Evolutionary conservation across 1,284 basidiomycete species (phyloP).

Genomic region (Sparassis latifolia): DNA sequence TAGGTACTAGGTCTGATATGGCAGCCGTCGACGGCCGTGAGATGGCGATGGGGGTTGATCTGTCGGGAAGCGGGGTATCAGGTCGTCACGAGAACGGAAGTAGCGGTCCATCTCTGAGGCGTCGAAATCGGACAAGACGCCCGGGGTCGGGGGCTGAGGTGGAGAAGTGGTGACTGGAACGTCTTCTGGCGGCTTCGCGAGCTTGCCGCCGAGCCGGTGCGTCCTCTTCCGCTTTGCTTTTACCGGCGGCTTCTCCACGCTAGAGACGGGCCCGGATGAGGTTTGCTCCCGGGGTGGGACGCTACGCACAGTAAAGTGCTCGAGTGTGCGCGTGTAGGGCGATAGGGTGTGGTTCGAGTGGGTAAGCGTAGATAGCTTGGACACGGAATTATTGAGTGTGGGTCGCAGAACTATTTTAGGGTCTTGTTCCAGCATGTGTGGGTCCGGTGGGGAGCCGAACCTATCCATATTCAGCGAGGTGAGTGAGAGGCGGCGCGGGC

Average conservation of each 20-base stretch:
- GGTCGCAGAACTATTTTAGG: constrained; percentile 69
- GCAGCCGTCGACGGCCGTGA: constrained; percentile 22
- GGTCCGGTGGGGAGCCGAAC: constrained; percentile 35
- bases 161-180: constrained; percentile 10
- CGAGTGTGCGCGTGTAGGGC: constrained; percentile 82
- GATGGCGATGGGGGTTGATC: constrained; percentile 18
- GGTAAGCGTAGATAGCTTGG: constrained; percentile 78
- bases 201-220: constrained; percentile 56
- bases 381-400: constrained; percentile 65
- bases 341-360: constrained; percentile 87
- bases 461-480: constrained; percentile 35
- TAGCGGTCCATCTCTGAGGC: constrained; percentile 72
- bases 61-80: constrained; percentile 23
- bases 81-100: constrained; percentile 51
- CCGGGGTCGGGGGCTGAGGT: constrained; percentile 25
- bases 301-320: constrained; percentile 86
- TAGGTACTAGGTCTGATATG: constrained; percentile 14
- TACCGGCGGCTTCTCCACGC: constrained; percentile 42
- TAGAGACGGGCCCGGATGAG: constrained; percentile 20
- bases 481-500: constrained; percentile 21
- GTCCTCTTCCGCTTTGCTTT: constrained; percentile 77
- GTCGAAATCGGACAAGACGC: constrained; percentile 55
- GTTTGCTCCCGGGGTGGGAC: constrained; percentile 54
- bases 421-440: constrained; percentile 29
- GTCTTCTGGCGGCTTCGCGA: constrained; percentile 14